These are phyloP conservation scores for Aspergillus nomiae DNA, from an alignment of 2,329 filamentous ascomycete genomes.

Conservation along the genomic window DNA sequence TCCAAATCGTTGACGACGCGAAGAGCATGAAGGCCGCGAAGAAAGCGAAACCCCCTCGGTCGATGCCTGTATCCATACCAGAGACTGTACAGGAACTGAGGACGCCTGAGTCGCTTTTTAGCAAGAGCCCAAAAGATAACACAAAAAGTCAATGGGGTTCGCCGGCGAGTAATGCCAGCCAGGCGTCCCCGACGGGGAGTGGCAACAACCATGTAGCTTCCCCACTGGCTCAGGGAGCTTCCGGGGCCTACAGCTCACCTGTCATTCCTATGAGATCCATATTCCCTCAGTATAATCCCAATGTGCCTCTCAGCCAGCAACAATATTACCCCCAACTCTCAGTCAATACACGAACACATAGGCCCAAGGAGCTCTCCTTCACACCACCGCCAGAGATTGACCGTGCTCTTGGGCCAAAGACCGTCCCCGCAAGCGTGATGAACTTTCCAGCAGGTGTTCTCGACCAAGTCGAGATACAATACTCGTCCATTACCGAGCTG, in stretches of 20 bases:
- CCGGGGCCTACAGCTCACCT: slow-evolving; percentile 30
- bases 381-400: slow-evolving; percentile 38
- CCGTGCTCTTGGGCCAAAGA: slow-evolving; percentile 39
- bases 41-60: slow-evolving; percentile 20
- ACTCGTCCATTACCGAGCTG: slow-evolving; percentile 44
- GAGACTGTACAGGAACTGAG: slow-evolving; percentile 15
- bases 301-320: slow-evolving; percentile 39
- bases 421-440: slow-evolving; percentile 45
- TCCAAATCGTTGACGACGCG: slow-evolving; percentile 42
- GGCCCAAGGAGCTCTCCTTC: slow-evolving; percentile 30
- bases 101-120: slow-evolving; percentile 20
- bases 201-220: slow-evolving; percentile 12
- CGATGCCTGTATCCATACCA: slow-evolving; percentile 19
- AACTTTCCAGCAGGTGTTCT: slow-evolving; percentile 42
- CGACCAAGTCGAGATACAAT: slow-evolving; percentile 36
- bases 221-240: slow-evolving; percentile 20
- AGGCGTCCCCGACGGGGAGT: slow-evolving; percentile 8
- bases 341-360: slow-evolving; percentile 15
- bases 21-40: slow-evolving; percentile 30
- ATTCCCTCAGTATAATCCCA: slow-evolving; percentile 48
- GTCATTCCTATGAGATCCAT: slow-evolving; percentile 47
- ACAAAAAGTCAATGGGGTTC: neutral
- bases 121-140: slow-evolving; percentile 8
- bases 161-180: neutral
- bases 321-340: slow-evolving; percentile 35